Evolutionary conservation across 2,329 filamentous ascomycete genomes (phyloP).

Genomic region (Paraphoma sp.): DNA sequence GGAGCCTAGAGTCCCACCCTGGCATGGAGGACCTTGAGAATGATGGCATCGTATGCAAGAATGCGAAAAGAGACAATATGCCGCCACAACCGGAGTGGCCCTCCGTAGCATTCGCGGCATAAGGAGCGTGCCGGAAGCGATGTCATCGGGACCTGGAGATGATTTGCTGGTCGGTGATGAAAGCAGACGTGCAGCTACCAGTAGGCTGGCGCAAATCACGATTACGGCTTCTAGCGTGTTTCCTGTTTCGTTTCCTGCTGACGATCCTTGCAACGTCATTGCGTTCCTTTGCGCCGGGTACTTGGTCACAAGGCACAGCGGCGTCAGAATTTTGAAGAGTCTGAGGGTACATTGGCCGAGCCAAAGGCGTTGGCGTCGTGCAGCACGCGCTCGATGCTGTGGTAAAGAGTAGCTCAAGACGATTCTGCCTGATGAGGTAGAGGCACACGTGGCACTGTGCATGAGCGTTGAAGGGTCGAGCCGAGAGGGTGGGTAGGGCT

Average conservation of each 20-base stretch:
- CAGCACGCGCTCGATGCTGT: slow-evolving; percentile 1
- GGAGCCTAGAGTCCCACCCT: neutral
- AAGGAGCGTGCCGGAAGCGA: slow-evolving; percentile 12
- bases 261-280: slow-evolving; percentile 10
- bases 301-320: slow-evolving; percentile 13
- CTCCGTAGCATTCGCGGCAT: slow-evolving; percentile 8
- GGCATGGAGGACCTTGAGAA: neutral
- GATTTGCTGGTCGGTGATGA: slow-evolving; percentile 4
- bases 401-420: neutral
- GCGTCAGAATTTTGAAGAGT: neutral
- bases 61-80: neutral
- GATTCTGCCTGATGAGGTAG: slow-evolving; percentile 2
- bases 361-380: neutral
- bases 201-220: slow-evolving; percentile 3
- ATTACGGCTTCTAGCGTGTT: slow-evolving; percentile 12
- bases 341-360: neutral
- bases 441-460: slow-evolving; percentile 40
- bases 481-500: slow-evolving; percentile 40
- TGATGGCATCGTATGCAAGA: slow-evolving; percentile 9
- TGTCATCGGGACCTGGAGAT: neutral
- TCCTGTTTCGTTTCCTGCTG: slow-evolving; percentile 4
- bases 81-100: slow-evolving; percentile 12
- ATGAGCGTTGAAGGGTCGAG: slow-evolving; percentile 27
- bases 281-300: slow-evolving; percentile 4
- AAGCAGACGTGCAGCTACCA: slow-evolving; percentile 8